Evolutionary conservation across 805 yeast species (phyloP), one percentile per base, ranked within the genome.

Genomic region (Saturnispora serradocipensis): DNA sequence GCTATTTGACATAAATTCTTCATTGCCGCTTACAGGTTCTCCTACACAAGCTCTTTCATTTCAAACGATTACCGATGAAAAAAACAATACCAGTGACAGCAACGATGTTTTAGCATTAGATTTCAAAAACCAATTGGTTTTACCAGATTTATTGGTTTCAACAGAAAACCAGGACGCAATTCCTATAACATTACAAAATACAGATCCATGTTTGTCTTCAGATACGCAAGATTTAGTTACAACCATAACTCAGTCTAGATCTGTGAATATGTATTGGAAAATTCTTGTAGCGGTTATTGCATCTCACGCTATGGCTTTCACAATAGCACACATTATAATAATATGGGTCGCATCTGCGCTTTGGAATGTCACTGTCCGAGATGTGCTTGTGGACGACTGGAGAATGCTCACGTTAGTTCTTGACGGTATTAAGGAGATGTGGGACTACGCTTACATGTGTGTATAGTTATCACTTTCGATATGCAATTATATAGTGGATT

Each of bases 341-440:
- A 50, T 56, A 13, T 54, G 60, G 45, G 45, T 56, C 10, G 58
- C 61, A 25, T 53, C 58, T 27, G 58, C 59, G 24, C 49, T 55
- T n/a, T 53, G 58, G 45, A 50, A 54, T 10, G 46, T 62, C 20
- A 43, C 57, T 0, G 57, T 64, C 9, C 47, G 45, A 10, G 56
- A 56, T 2, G 53, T 60, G 4, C 43, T 63, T 1, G 28, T 46
- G 3, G 68, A 65, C 53, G 69, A 66, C 46, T 42, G 56, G 46
- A 55, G 58, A 16, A 67, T 64, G 57, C 44, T 65, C 5, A 56
- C 49, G 18, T 47, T 59, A 13, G 60, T 57, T 27, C 39, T 58
- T 2, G 47, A 58, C 9, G 51, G 64, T 32, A 45, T 63, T 9
- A 46, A 54, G 39, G 62, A 63, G 38, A 43, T 65, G n/a, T 45